Evolutionary conservation across 2,329 filamentous ascomycete species (phyloP), one percentile per base, ranked within the genome.

Genomic region (Xylariomycetidae sp.): DNA sequence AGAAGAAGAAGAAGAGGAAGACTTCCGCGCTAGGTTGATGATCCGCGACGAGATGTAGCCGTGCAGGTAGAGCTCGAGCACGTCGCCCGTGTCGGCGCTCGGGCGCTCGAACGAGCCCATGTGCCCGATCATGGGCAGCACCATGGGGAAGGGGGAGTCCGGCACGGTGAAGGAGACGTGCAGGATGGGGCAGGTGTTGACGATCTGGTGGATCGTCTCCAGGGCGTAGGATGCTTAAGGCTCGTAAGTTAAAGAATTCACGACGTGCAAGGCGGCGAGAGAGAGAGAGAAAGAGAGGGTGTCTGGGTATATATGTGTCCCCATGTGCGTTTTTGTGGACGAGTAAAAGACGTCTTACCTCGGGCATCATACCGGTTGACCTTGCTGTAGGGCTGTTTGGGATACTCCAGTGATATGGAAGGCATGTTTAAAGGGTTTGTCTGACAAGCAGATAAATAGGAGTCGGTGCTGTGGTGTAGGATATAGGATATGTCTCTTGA

Each of bases 91-190:
- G 33, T 70, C 67, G 12, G 77, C 69, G 34, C 73, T 80, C 5
- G 81, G 81, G 0, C 66, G 63, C 7, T 69, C 68, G 54, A 82
- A 92, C 16, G 80, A 85, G 10, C 79, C 85, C 72, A 92, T 84
- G 49, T 85, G 80, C 32, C 85, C 86, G 50, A 94, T 85, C 86
- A 94, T 90, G 41, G 88, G 88, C 2, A 94, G 70, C 34, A 82
- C 80, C 32, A 78, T 75, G 4, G 87, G 86, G 53, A 89, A 92
- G 1, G 83, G 80, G 33, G 79, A 75, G 27, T 68, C 62, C 1
- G 72, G 65, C 4, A 70, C 62, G 31, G 72, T 76, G 70, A 94
- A 94, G 43, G 86, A 88, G 49, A 94, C 80, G 62, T 94, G 82
- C 12, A 92, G 70, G 31, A 94, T 73, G 23, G 77, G 78, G n/a